Evolutionary conservation across 2,329 filamentous ascomycete species (phyloP), one percentile per base, ranked within the genome.

Genomic region (Botryosphaeria agaves): DNA sequence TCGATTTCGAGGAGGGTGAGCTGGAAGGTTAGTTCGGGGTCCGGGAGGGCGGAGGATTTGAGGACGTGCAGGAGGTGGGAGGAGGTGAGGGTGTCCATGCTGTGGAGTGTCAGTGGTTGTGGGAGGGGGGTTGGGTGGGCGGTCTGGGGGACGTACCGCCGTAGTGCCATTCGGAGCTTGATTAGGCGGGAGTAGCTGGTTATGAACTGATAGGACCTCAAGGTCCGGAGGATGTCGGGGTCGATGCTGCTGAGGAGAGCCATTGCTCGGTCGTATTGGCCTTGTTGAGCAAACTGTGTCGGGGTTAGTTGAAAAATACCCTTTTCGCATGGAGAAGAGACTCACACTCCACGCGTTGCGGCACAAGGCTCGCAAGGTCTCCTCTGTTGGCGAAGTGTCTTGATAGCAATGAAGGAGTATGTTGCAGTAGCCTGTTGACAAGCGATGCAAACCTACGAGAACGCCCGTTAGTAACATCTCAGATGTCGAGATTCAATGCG

Each of bases 151-250:
- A 28, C 36, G 28, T 46, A 62, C 59, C 52, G 49, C 33, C 72
- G 64, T 5, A 83, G 56, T 37, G 76, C 71, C 34, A 65, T 61
- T 39, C 66, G 69, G 7, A 82, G 53, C 42, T 72, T 73, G 34
- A 82, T 59, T 26, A 83, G 62, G 4, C 69, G 74, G 9, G 70
- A 63, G 45, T 75, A 78, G 32, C 72, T 72, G 38, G 68, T 58
- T 59, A 78, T 72, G 45, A 77, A 76, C 41, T 91, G 81, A 38
- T 76, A 74, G 12, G 77, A 66, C 50, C 84, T 92, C 48, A 85
- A 68, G 1, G 80, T 76, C 3, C 77, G 72, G 23, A 80, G 61
- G 3, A 66, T 58, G 34, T 76, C 67, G 3, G 64, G 56, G 30
- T 76, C 65, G 12, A 83, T 51, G 17, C 58, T 56, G 31, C 75